Base-by-base conservation (phyloP, 495 filamentous ascomycete species). In the Aspergillus egyptiacus region DNA sequence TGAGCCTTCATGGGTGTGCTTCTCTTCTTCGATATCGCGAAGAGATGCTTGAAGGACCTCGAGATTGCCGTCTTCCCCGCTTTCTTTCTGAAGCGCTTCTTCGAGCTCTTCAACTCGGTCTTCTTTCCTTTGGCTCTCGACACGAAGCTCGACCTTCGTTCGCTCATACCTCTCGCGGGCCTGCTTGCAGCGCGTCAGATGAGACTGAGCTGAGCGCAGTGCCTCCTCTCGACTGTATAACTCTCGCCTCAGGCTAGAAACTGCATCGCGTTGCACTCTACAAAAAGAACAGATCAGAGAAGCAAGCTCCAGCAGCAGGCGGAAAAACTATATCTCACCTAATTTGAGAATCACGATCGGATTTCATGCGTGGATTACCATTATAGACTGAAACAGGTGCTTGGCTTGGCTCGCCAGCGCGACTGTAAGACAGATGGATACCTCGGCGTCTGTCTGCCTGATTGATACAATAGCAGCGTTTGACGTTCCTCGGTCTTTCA, bases 311-410 rank as follows among this genome's bases (percentile, higher is more conserved):
- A 33, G 8, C 14, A 14, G 17, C 8, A 2, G 25, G 13, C 1
- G 2, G 14, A 13, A 11, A 15, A 18, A 19, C 31, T 19, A 7
- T 8, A 34, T 38, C 68, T 33, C 74, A 78, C 67, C 67, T 71
- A 31, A 86, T 76, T 64, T 87, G 86, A 17, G 76, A 76, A 31
- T 79, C 83, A 6, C 80, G 67, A 57, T 95, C 87, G 0, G 87
- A 85, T 64, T 85, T 85, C 82, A 97, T 94, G 7, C 89, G 80
- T 19, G 82, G 70, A n/a, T 56, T 63, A 2, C 75, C 67, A 2
- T 43, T 62, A 47, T 66, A 82, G 27, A 64, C 59, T n/a, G 62
- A 27, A 19, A 87, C 76, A 13, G 81, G 77, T 36, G 66, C 67
- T 42, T 79, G 69, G n/a, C 65, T 74, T 44, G 75, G 76, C 28